Evolutionary conservation across 1,139 yeast genomes (phyloP), one percentile per base, ranked within the genome.

Genomic region (Yamadazyma diddensiae): DNA sequence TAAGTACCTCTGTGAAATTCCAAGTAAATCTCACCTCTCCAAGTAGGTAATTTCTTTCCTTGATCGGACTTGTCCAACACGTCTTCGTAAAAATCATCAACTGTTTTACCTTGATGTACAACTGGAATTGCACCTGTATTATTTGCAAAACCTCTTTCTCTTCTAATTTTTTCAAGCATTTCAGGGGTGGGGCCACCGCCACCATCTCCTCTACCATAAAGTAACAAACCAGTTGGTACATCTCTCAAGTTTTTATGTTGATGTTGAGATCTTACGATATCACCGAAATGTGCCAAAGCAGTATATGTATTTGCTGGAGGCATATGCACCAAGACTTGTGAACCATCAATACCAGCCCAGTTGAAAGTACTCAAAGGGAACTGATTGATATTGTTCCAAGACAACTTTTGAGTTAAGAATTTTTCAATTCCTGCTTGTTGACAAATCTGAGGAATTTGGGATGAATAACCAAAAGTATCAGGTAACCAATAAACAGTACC

Each of bases 1-100:
- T 92, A 92, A 3, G 97, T 90, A 37, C 97, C 98, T 55, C 98
- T 79, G 57, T 92, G 98, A 63, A 83, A 88, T 60, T 92, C 98
- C 52, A 92, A 74, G 59, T 92, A 92, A 39, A 92, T 73, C 58
- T 92, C 98, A 27, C 97, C 97, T 30, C 74, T 73, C 97, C 97
- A 92, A 13, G 88, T 70, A 10, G 94, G 95, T 33, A 92, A 70
- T 9, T 64, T 67, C 27, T 62, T 54, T 28, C 95, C 97, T 31
- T 77, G 59, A 37, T 81, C 60, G 1, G 95, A 79, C 36, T 70
- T 67, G 18, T 68, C 63, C 47, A 83, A 66, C 16, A 92, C 66
- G 31, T 74, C 70, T 15, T 82, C 81, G 52, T 78, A 92, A 52
- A 87, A 90, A 24, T 83, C 88, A 36, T 82, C 84, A 15, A 90